Conservation (phyloP, 495 filamentous ascomycete genomes). For the Talaromyces wortmannii region DNA sequence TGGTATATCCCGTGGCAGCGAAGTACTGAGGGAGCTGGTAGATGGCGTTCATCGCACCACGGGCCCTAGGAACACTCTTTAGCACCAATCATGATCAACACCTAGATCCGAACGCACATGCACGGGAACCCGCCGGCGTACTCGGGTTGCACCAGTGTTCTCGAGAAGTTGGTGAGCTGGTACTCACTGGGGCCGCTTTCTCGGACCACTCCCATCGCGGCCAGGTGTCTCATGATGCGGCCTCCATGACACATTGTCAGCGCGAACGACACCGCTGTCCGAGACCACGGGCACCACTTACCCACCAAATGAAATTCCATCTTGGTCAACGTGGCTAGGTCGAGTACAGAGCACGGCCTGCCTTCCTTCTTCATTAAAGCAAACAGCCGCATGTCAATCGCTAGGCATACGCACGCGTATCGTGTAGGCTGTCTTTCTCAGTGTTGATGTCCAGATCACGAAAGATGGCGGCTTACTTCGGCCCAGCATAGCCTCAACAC, state of each 20-base stretch:
- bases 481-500: background rate
- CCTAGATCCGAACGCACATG: constrained; percentile 16
- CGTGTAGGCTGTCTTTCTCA: no score
- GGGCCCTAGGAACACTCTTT: constrained; percentile 11
- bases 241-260: no score
- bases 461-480: background rate
- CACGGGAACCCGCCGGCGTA: constrained; percentile 27
- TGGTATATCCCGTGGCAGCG: constrained; percentile 6
- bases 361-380: no score
- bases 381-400: no score
- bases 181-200: constrained; percentile 40
- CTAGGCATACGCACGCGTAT: no score
- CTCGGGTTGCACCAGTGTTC: constrained; percentile 25
- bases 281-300: no score
- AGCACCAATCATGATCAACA: constrained; percentile 1
- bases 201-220: constrained; percentile 39
- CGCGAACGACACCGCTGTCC: no score
- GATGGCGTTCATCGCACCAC: background rate
- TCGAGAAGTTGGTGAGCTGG: constrained; percentile 32
- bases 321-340: no score
- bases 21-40: constrained; percentile 14
- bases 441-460: background rate
- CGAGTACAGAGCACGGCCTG: no score
- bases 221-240: constrained; percentile 40
- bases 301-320: no score